These are phyloP conservation scores for Fraxinus paxiana DNA, from an alignment of 305 asterid genomes.

Conservation along the genomic window DNA sequence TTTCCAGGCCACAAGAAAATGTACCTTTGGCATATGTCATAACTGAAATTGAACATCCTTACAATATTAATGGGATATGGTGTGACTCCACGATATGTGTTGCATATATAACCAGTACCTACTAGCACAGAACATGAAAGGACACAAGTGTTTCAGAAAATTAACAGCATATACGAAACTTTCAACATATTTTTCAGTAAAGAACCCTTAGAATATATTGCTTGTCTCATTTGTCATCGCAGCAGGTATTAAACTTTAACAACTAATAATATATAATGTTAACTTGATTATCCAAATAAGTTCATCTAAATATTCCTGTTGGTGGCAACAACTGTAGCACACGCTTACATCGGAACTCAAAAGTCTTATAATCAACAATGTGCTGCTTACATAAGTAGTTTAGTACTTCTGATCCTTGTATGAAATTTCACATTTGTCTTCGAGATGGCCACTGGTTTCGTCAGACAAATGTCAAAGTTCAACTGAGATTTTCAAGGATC, in stretches of 20 bases:
- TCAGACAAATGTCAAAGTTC: neutral
- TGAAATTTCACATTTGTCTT: neutral
- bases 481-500: neutral
- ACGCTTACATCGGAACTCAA: neutral
- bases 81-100: slow-evolving; percentile 51
- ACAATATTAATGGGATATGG: slow-evolving; percentile 63
- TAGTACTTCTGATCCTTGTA: neutral
- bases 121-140: slow-evolving; percentile 13
- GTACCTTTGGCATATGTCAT: slow-evolving; percentile 73
- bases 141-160: neutral
- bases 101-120: slow-evolving; percentile 90
- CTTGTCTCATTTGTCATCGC: neutral
- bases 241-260: neutral
- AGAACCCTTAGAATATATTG: neutral
- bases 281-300: neutral
- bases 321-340: neutral
- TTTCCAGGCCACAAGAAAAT: slow-evolving; percentile 9
- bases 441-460: neutral
- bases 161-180: neutral
- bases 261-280: neutral
- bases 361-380: neutral
- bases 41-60: slow-evolving; percentile 78
- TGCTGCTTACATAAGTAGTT: neutral
- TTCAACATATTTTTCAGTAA: neutral
- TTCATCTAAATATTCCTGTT: neutral